Evolutionary conservation across 2,329 filamentous ascomycete species (phyloP), one percentile per base, ranked within the genome.

Genomic region (Pestalotiopsis sp.): DNA sequence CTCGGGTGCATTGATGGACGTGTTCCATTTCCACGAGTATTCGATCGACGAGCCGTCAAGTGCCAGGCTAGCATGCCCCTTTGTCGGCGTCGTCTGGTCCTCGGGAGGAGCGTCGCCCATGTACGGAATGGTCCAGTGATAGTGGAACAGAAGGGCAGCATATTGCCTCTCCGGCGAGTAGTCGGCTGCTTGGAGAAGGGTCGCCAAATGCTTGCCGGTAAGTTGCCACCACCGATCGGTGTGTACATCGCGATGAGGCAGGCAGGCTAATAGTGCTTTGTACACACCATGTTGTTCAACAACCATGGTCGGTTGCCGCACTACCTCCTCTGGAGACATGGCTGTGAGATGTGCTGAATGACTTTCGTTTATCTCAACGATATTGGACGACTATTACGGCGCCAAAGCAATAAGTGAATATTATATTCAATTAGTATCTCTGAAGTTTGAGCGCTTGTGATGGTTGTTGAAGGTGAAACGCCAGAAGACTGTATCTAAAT

Each of bases 21-120:
- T 39, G 38, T 49, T 49, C 69, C 69, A 70, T 39, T 70, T 70
- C 69, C 69, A 70, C 3, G 69, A 70, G 49, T 70, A 70, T 60
- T 70, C 69, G 4, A 70, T 63, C 14, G 69, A 41, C 25, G 60
- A 65, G 20, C 68, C 68, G 52, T 69, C 68, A 14, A 39, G 52
- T 25, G 41, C 57, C 2, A 69, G 17, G 17, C 63, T 23, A 17
- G 69, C 66, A 36, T 36, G 31, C 31, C 68, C 68, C 61, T 52
- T 68, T 17, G 57, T 27, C n/a, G 31, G 31, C 9, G 57, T 9
- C 13, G 11, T 12, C 11, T 23, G n/a, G 12, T 59, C 57, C 7
- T 4, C 57, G 20, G 23, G 62, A 6, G 68, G 69, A 7, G 61
- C 67, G 9, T 66, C 66, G 25, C 70, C 70, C 68, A 71, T 64